Base-by-base conservation (phyloP, 2,329 filamentous ascomycete genomes). In the Achaetomium macrosporum region DNA sequence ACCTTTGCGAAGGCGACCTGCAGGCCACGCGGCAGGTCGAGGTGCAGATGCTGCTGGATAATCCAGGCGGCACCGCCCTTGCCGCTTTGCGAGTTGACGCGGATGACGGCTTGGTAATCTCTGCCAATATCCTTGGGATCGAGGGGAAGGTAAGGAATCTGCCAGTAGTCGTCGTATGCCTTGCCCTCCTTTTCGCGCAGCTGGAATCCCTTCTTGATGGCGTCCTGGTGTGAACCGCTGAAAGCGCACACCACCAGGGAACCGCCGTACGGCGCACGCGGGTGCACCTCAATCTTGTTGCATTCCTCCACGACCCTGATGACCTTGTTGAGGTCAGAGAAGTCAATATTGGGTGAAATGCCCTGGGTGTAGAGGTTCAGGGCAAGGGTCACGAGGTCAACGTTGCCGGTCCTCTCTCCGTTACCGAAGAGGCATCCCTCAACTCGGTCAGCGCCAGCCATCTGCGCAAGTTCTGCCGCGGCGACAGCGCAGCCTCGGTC, bases 21-120 rank as follows among this genome's bases (percentile, higher is more conserved):
- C 47, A 97, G 80, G 49, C 90, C 90, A 57, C 93, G 88, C 15
- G 93, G 93, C 47, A 97, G 82, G 69, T 97, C 93, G 64, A 97
- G 86, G 65, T 93, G 83, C 57, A 97, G 82, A 65, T 90, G 86
- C 62, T 87, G 85, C 67, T 91, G 84, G 67, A 97, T 91, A 66
- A 97, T 88, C 88, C 89, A 97, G 47, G 92, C 91, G 55, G 89
- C 85, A 63, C 93, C 93, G 57, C 92, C 92, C 75, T 99, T 97
- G 60, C 92, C 92, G 63, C 84, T 89, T 69, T 97, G 92, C 16
- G 89, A 95, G 76, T 97, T 99, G 79, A 97, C 92, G 55, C 92
- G 88, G 67, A 97, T 97, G 66, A 97, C 87, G 54, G 92, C 92
- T 72, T 97, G 91, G 79, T 97, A 97, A n/a, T 85, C 96, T 53